phyloP scores from a whole-genome alignment of 345 rosid genomes.

The Bruguiera parviflora region DNA sequence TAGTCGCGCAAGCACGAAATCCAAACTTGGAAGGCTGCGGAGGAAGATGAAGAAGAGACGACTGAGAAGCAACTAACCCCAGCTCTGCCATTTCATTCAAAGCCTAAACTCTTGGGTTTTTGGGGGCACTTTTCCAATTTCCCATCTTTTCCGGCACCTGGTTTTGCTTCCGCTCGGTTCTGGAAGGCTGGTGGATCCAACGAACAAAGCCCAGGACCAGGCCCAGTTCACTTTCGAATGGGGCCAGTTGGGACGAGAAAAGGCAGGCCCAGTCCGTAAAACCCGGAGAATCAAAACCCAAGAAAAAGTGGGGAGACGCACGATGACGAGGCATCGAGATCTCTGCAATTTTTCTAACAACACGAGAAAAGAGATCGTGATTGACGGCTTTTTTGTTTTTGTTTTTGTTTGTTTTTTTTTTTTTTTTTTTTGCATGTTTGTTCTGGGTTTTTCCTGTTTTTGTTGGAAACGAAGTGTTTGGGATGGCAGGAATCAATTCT shows the following conservation, averaged over 20 bases:
- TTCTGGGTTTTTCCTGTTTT: not conserved
- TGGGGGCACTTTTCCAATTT: not conserved
- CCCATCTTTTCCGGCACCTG: not conserved
- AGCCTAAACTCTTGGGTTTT: not conserved
- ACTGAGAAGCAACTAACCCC: slow-evolving; percentile 29
- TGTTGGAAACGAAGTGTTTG: slow-evolving; percentile 6
- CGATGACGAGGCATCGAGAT: slow-evolving; percentile 37
- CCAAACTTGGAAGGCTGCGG: slow-evolving; percentile 26
- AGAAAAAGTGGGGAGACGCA: no score
- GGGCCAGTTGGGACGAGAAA: not conserved
- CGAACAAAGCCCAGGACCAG: not conserved
- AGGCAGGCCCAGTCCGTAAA: not conserved
- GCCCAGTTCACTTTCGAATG: not conserved
- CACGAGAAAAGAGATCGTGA: slow-evolving; percentile 39
- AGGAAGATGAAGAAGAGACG: slow-evolving; percentile 41
- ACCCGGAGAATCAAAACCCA: no score
- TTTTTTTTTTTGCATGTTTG: not conserved
- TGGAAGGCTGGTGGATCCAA: not conserved
- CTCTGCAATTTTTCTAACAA: slow-evolving; percentile 24
- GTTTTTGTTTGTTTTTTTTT: not conserved
- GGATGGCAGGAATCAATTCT: slow-evolving; percentile 42
- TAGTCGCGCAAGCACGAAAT: slow-evolving; percentile 5
- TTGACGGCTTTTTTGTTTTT: slow-evolving; percentile 51
- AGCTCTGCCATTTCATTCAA: slow-evolving; percentile 27
- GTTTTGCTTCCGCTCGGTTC: not conserved